Base-by-base conservation (phyloP, 2,329 filamentous ascomycete genomes). In the Periconia sp. region DNA sequence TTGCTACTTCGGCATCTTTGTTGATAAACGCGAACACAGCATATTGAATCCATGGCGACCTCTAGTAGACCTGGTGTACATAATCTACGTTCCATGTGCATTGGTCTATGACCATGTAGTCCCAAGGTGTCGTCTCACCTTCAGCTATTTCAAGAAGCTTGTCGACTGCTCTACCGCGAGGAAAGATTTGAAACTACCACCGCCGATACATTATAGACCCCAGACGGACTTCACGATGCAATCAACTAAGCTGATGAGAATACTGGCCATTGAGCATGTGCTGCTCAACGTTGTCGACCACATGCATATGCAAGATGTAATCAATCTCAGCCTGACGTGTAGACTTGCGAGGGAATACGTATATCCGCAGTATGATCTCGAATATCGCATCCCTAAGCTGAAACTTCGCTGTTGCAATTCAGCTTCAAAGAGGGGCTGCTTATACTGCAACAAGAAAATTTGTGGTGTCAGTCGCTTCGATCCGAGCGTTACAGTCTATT, bases 201-300 rank as follows among this genome's bases (percentile, higher is more conserved):
- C 19, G 16, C 30, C 32, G n/a, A 30, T 17, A n/a, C 40, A 18
- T 15, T 43, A 36, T 24, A 15, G 8, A 29, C 36, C n/a, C 43
- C 40, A 15, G 53, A 52, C 26, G 36, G 33, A 9, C 13, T 46
- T 48, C 10, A 23, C 22, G 11, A 30, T 52, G 11, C 35, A 35
- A 3, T 51, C 54, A 19, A 42, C 45, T 10, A 43, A 41, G 13
- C 45, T 57, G 7, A 47, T 48, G 26, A 12, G 45, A 17, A 28
- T 54, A 7, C 34, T 59, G 9, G 43, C 16, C 19, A 57, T 59
- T 32, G 56, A 59, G 34, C 56, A 59, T 23, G 31, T 57, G n/a
- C 33, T 57, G 5, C 40, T 59, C 2, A 39, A 47, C 8, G 24
- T 59, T 3, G 54, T 52, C 5, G 29, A 48, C 16, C 33, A 51